phyloP scores from a whole-genome alignment of 257 asterid genomes.

The Solanum pimpinellifolium region DNA sequence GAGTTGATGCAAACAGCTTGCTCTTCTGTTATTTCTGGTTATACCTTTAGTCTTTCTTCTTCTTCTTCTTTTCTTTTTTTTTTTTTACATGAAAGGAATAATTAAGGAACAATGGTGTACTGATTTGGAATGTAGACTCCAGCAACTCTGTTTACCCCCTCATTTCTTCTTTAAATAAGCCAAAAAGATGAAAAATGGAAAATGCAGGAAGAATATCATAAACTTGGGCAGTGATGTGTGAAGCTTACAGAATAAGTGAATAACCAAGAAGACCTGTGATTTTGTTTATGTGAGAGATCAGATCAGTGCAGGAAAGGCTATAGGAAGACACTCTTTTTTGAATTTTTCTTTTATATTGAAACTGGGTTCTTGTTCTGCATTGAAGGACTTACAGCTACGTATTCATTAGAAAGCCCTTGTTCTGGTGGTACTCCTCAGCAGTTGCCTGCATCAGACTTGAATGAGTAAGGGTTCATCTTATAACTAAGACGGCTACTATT shows the following conservation, averaged over 20 bases:
- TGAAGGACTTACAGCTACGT: conserved; percentile 42
- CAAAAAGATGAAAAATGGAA: not conserved
- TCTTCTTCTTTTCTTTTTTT: not conserved
- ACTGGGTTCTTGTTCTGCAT: conserved; percentile 12
- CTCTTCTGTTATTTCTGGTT: not conserved
- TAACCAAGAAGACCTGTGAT: not conserved
- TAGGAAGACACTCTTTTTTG: not conserved
- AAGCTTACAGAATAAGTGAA: not conserved
- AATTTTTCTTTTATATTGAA: not conserved
- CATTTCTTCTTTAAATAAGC: not conserved
- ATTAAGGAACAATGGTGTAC: not conserved
- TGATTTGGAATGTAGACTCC: not conserved
- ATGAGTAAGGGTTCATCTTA: conserved; percentile 45
- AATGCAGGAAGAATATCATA: not conserved
- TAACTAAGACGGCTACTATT: not conserved
- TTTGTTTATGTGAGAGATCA: not conserved
- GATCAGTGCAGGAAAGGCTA: not conserved
- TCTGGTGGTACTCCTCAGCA: conserved; percentile 43
- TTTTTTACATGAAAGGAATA: not conserved
- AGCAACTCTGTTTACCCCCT: not conserved
- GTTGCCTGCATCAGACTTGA: conserved; percentile 50
- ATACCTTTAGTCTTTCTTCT: not conserved
- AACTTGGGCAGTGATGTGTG: not conserved
- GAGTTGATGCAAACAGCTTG: not conserved
- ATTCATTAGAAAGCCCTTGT: conserved; percentile 52